Evolutionary conservation across 306 rosid species (phyloP), one percentile per base, ranked within the genome.

Genomic region (Vicia sativa): DNA sequence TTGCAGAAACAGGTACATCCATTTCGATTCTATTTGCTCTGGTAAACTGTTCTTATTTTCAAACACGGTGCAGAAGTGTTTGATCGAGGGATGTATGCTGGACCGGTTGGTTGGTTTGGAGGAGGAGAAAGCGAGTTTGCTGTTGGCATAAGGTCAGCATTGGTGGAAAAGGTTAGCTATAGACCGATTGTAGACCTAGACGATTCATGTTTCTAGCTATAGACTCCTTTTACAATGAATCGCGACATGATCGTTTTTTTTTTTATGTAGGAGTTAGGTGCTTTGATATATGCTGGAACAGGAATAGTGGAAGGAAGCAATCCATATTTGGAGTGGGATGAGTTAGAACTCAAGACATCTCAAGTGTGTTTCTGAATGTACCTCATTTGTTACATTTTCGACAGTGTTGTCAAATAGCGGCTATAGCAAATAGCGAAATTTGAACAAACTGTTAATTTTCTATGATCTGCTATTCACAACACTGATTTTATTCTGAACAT

Each of bases 61-160:
- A 53, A 57, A 37, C 25, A 55, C 53, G 35, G 53, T 72, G 37
- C 88, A 93, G 99, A 90, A 75, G 76, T 86, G 74, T 90, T 93
- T 77, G 99, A 93, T 72, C 79, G 97, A 57, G 99, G 97, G 69
- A 93, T 90, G 99, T 93, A 86, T 75, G 99, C 97, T 62, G 99
- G 97, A 63, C 99, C 97, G 55, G 90, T 93, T 72, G 99, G 99
- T 41, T 93, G 97, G 99, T 88, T 93, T 68, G 97, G 99, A 64
- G 97, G 99, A 25, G 97, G 88, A 59, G 97, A 90, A 86, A 93
- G 99, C 66, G 99, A 90, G 77, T 90, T 93, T 82, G 97, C 97
- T 0, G 99, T 93, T 64, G 99, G 97, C 78, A 90, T 93, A 70
- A 83, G 99, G 77, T 93, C 97, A 52, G 96, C 99, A 65, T 72